Conservation (phyloP, 352 stramenopile genomes). For the Globisporangium rhizosaccharum region DNA sequence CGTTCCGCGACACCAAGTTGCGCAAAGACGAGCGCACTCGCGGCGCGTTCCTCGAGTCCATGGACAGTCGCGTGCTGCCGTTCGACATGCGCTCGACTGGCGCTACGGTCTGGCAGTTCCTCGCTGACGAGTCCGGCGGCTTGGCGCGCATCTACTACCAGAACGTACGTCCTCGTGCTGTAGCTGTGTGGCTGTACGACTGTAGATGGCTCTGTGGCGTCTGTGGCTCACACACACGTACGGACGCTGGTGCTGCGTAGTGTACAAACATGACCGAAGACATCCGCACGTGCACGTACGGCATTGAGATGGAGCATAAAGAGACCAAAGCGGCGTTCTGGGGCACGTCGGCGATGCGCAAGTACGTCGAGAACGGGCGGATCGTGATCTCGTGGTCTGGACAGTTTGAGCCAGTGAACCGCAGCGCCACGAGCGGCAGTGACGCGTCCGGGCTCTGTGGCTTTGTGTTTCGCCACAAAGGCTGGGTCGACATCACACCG, state of each 20-base stretch:
- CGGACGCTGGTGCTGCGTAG: background rate
- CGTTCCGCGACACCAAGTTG: conserved; percentile 9
- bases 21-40: background rate
- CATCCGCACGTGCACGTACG: conserved; percentile 11
- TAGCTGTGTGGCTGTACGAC: no score
- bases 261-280: conserved; percentile 18
- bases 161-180: conserved; percentile 1
- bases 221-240: no score
- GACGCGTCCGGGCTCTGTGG: background rate
- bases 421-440: background rate
- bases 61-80: conserved; percentile 11
- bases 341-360: conserved; percentile 11
- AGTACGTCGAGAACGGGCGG: conserved; percentile 15
- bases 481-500: conserved; percentile 13
- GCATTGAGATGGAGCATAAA: conserved; percentile 15
- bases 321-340: conserved; percentile 12
- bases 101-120: conserved; percentile 13
- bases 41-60: conserved; percentile 11
- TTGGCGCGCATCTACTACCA: conserved; percentile 12
- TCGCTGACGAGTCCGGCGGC: conserved; percentile 6
- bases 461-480: conserved; percentile 11
- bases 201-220: no score
- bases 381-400: conserved; percentile 12
- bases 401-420: conserved; percentile 6
- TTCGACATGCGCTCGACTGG: conserved; percentile 13